Evolutionary conservation across 129 eudicot genomes (phyloP).

Genomic region (Flaveria robusta): DNA sequence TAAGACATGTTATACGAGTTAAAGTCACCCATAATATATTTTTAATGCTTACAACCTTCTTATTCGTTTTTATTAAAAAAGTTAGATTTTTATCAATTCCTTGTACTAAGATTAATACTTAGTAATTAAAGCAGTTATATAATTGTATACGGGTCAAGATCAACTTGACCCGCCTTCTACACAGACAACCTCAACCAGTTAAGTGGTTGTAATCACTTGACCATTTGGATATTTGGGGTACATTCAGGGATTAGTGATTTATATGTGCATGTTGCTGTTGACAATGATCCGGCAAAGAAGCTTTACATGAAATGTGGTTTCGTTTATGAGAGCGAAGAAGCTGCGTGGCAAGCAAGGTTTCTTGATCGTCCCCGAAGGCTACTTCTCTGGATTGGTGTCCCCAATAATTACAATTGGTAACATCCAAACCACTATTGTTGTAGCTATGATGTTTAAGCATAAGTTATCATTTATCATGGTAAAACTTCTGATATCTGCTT

Average conservation of each 20-base stretch:
- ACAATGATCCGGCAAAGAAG: conserved; percentile 80
- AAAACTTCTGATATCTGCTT: not conserved
- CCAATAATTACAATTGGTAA: conserved; percentile 44
- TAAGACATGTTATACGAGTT: not conserved
- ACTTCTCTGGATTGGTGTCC: conserved; percentile 80
- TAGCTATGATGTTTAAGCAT: conserved; percentile 9
- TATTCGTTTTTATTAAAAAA: not conserved
- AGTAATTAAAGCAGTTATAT: not conserved
- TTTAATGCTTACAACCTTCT: too few relatives aligned
- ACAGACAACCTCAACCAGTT: not conserved
- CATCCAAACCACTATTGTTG: conserved; percentile 8
- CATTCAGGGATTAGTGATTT: conserved; percentile 83
- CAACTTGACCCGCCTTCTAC: not conserved
- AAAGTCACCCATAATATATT: too few relatives aligned
- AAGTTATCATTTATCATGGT: not conserved
- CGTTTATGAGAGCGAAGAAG: conserved; percentile 73
- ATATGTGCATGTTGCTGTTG: conserved; percentile 91
- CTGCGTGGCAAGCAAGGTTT: conserved; percentile 90
- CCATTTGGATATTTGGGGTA: conserved; percentile 7
- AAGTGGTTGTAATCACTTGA: not conserved
- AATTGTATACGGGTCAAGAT: not conserved
- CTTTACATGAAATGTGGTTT: conserved; percentile 84
- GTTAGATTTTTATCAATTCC: not conserved
- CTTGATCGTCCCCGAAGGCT: conserved; percentile 81
- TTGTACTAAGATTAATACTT: not conserved